phyloP scores from a whole-genome alignment of 805 yeast genomes.

The Starmerella riodocensis region DNA sequence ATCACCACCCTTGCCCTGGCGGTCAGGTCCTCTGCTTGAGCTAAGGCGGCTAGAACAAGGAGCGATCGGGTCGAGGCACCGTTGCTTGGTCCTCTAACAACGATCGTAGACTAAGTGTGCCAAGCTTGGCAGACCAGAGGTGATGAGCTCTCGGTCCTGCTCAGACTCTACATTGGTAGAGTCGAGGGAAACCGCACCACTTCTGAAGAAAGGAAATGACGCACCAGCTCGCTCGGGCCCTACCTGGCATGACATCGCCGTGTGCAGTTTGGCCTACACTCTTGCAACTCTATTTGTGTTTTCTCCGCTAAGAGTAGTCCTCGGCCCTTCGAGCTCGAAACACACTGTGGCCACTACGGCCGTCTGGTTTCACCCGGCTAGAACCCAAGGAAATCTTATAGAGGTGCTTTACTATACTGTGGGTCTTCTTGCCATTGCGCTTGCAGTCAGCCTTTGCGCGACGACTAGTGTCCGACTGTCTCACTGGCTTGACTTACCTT shows the following conservation, averaged over 20 bases:
- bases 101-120: no score
- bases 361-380: conserved; percentile 71
- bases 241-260: conserved; percentile 9
- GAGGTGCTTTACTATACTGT: conserved; percentile 59
- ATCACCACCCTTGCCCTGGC: no score
- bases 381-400: conserved; percentile 69
- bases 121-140: no score
- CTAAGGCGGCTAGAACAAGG: no score
- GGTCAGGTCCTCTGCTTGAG: no score
- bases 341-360: conserved; percentile 74
- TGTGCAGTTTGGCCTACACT: conserved; percentile 63
- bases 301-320: conserved; percentile 30
- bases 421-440: conserved; percentile 38
- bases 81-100: no score
- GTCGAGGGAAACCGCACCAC: conserved; percentile 2
- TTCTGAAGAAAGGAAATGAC: background rate
- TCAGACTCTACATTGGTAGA: background rate
- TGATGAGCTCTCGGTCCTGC: no score
- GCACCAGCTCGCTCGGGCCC: no score
- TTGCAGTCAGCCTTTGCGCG: conserved; percentile 37
- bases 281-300: conserved; percentile 65
- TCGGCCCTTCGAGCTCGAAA: conserved; percentile 60
- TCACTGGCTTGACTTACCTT: conserved; percentile 32
- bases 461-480: conserved; percentile 25
- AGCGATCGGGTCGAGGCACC: no score